phyloP scores from a whole-genome alignment of 2,329 filamentous ascomycete genomes.

The Zopfia rhizophila region DNA sequence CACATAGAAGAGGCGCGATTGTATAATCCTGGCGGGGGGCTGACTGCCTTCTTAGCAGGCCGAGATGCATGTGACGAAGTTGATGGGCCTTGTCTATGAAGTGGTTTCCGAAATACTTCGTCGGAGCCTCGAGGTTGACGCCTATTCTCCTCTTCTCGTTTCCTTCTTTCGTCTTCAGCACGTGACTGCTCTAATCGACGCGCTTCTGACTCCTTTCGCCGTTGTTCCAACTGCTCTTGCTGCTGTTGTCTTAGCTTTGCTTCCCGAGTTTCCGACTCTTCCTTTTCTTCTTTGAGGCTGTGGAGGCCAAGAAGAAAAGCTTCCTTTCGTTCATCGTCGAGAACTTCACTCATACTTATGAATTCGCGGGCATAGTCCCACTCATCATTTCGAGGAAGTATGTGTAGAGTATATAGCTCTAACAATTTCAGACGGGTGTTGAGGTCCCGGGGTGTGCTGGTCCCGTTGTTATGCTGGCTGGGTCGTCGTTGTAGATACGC shows the following conservation, averaged over 20 bases:
- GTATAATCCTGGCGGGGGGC: slow-evolving; percentile 50
- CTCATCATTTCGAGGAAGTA: slow-evolving; percentile 91
- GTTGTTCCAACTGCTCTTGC: slow-evolving; percentile 64
- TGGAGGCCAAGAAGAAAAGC: slow-evolving; percentile 88
- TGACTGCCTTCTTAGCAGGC: slow-evolving; percentile 43
- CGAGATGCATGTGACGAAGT: slow-evolving; percentile 43
- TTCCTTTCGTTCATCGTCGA: slow-evolving; percentile 92
- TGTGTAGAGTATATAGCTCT: slow-evolving; percentile 93
- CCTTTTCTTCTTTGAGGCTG: slow-evolving; percentile 83
- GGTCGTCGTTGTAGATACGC: slow-evolving; percentile 44
- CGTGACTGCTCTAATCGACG: slow-evolving; percentile 52
- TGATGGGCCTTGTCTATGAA: slow-evolving; percentile 32
- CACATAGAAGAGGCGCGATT: slow-evolving; percentile 58
- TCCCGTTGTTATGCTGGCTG: slow-evolving; percentile 64
- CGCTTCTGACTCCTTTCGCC: slow-evolving; percentile 55
- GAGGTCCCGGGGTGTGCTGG: slow-evolving; percentile 85
- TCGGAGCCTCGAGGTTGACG: slow-evolving; percentile 45
- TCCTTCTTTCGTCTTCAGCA: slow-evolving; percentile 54
- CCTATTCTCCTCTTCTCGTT: slow-evolving; percentile 51
- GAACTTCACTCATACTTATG: slow-evolving; percentile 82
- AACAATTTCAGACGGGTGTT: slow-evolving; percentile 89
- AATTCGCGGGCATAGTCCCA: slow-evolving; percentile 97
- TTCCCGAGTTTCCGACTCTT: slow-evolving; percentile 73
- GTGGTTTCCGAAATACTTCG: slow-evolving; percentile 36
- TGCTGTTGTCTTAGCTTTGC: slow-evolving; percentile 71